A percentile compares a stretch with the other conserved stretches of the same genome.
Evolutionary conservation across 2,329 filamentous ascomycete species (phyloP).

Genomic region (Fusarium abutilonis): DNA sequence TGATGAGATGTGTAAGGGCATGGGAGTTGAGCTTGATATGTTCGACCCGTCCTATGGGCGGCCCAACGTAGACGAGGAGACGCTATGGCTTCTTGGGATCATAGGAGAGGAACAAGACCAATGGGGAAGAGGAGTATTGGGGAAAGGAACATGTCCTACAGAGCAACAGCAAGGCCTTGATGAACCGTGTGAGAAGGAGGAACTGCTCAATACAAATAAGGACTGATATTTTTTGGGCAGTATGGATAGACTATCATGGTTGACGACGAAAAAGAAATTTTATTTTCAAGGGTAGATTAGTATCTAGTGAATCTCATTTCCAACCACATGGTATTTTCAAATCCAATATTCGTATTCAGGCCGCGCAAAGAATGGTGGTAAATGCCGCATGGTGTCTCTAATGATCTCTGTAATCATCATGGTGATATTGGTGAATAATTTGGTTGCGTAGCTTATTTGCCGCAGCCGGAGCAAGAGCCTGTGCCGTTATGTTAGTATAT

Average conservation of each 20-base stretch:
- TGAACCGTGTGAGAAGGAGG: background rate
- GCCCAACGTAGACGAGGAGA: background rate
- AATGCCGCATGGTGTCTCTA: slow-evolving; percentile 30
- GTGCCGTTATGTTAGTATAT: slow-evolving; percentile 18
- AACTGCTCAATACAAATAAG: background rate
- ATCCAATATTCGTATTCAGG: slow-evolving; percentile 17
- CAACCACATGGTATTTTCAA: slow-evolving; percentile 30
- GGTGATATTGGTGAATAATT: slow-evolving; percentile 5
- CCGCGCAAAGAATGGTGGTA: slow-evolving; percentile 29
- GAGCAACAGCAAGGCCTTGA: background rate
- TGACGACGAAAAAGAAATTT: slow-evolving; percentile 17
- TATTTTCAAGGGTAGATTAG: slow-evolving; percentile 36
- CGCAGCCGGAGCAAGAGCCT: slow-evolving; percentile 50
- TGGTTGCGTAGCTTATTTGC: slow-evolving; percentile 38
- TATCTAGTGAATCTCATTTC: slow-evolving; percentile 28
- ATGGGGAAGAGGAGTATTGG: background rate
- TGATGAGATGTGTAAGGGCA: too few species aligned
- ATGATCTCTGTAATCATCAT: slow-evolving; percentile 23
- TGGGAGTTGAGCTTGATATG: background rate
- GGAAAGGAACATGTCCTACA: background rate
- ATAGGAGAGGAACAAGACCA: background rate
- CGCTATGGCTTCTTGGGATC: background rate
- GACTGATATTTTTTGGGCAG: background rate
- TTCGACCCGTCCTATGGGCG: background rate
- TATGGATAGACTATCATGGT: background rate